Conservation (phyloP, 2,329 filamentous ascomycete species). For the Pseudogymnoascus sp. region DNA sequence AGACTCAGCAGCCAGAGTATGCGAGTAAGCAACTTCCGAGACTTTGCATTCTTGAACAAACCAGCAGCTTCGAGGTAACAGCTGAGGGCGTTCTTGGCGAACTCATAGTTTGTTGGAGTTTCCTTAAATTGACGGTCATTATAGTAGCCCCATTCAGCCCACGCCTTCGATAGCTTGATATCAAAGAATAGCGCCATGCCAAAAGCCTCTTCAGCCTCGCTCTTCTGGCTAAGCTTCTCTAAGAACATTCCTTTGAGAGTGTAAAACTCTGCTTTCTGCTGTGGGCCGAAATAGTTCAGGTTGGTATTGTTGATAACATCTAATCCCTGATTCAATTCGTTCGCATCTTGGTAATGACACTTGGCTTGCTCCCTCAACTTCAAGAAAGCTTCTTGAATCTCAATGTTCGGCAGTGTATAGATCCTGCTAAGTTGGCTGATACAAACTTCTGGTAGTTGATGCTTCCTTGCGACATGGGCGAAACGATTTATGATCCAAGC, state of each 20-base stretch:
- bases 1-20: conserved; percentile 94
- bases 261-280: conserved; percentile 98
- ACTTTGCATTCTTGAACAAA: conserved; percentile 95
- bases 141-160: conserved; percentile 99
- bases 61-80: conserved; percentile 95
- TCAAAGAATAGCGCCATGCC: conserved; percentile 95
- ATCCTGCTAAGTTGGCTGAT: conserved; percentile 96
- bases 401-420: conserved; percentile 97
- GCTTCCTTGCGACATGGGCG: conserved; percentile 93
- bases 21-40: conserved; percentile 82
- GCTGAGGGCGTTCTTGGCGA: conserved; percentile 85
- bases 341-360: conserved; percentile 94
- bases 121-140: conserved; percentile 95
- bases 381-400: conserved; percentile 98
- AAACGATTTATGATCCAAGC: conserved; percentile 99
- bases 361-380: conserved; percentile 98
- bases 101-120: conserved; percentile 71
- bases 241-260: conserved; percentile 99
- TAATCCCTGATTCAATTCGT: conserved; percentile 83
- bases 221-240: conserved; percentile 83
- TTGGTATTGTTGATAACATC: conserved; percentile 99
- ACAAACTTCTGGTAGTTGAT: conserved; percentile 93
- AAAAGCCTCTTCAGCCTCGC: conserved; percentile 88
- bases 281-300: conserved; percentile 91
- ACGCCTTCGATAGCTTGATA: conserved; percentile 89